Percentiles rank a stretch among this genome's conserved stretches.
These are phyloP conservation scores for Trypanosomatidae sp. DNA, from an alignment of 208 protist species.

Conservation along the genomic window DNA sequence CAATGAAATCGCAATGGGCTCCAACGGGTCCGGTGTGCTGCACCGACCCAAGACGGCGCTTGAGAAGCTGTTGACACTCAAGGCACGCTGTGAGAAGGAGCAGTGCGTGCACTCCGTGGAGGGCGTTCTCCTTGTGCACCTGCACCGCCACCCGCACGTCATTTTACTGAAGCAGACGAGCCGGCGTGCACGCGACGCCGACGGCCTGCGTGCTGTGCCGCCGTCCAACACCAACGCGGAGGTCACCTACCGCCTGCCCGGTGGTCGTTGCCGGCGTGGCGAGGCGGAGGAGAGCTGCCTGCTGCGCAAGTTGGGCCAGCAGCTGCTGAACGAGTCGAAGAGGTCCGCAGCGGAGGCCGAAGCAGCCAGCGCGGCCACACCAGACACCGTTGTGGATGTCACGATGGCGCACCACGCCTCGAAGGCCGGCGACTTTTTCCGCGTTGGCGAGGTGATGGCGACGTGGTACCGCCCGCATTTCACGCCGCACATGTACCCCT, in stretches of 20 bases:
- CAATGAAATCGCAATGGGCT: constrained; percentile 18
- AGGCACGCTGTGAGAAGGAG: constrained; percentile 79
- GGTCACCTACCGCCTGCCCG: constrained; percentile 66
- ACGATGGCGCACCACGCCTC: constrained; percentile 25
- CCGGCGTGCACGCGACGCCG: constrained; percentile 14
- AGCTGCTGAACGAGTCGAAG: constrained; percentile 70
- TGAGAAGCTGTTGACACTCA: constrained; percentile 83
- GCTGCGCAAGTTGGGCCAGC: constrained; percentile 71
- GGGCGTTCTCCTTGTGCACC: constrained; percentile 91
- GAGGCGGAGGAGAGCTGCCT: constrained; percentile 74
- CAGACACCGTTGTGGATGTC: constrained; percentile 52
- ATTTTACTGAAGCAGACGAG: constrained; percentile 73
- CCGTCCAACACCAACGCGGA: constrained; percentile 39
- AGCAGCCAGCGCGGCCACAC: constrained; percentile 8
- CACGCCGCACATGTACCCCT: constrained; percentile 91
- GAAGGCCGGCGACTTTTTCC: constrained; percentile 49
- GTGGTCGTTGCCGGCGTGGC: constrained; percentile 71
- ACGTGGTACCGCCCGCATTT: constrained; percentile 89
- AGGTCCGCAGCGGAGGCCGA: not conserved
- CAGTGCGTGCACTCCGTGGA: constrained; percentile 87
- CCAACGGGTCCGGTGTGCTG: constrained; percentile 2
- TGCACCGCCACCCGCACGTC: constrained; percentile 92
- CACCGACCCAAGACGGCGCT: constrained; percentile 67
- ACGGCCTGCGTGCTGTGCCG: constrained; percentile 27
- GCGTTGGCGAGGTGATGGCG: constrained; percentile 73